A percentile compares a stretch with the other conserved stretches of the same genome.
Conservation (phyloP, 345 rosid species). For the Schrenkiella parvula region DNA sequence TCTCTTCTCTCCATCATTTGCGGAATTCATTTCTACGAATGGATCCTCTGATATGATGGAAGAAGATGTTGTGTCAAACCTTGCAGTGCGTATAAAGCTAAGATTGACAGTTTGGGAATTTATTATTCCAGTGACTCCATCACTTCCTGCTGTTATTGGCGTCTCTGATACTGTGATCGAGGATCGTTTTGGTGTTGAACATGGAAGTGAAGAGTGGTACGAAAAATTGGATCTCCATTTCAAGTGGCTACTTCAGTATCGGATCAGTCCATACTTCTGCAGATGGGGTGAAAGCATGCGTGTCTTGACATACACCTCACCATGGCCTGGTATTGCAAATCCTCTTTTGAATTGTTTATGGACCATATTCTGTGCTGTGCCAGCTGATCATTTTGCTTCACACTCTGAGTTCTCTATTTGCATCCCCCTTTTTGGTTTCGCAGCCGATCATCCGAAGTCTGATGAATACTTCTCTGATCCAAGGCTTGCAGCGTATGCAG, state of each 20-base stretch:
- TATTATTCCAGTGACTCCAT: slow-evolving; percentile 79
- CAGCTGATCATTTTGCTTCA: slow-evolving; percentile 9
- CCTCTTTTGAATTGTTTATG: background rate
- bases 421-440: slow-evolving; percentile 23
- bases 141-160: slow-evolving; percentile 97
- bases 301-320: slow-evolving; percentile 87
- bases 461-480: slow-evolving; percentile 85
- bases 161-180: slow-evolving; percentile 97
- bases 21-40: slow-evolving; percentile 77
- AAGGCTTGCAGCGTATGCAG: slow-evolving; percentile 93
- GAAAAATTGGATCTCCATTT: slow-evolving; percentile 72
- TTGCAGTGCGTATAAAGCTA: slow-evolving; percentile 71
- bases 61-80: slow-evolving; percentile 86
- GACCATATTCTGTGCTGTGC: background rate
- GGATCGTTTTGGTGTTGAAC: slow-evolving; percentile 89
- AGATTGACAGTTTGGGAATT: slow-evolving; percentile 94
- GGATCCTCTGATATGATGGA: slow-evolving; percentile 84
- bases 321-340: slow-evolving; percentile 81
- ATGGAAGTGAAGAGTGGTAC: slow-evolving; percentile 85
- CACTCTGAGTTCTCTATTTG: slow-evolving; percentile 1
- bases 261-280: slow-evolving; percentile 93
- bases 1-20: slow-evolving; percentile 78
- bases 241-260: slow-evolving; percentile 92
- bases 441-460: slow-evolving; percentile 88
- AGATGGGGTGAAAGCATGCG: slow-evolving; percentile 96